Conservation (phyloP, 306 rosid genomes). For the Ormosia emarginata region DNA sequence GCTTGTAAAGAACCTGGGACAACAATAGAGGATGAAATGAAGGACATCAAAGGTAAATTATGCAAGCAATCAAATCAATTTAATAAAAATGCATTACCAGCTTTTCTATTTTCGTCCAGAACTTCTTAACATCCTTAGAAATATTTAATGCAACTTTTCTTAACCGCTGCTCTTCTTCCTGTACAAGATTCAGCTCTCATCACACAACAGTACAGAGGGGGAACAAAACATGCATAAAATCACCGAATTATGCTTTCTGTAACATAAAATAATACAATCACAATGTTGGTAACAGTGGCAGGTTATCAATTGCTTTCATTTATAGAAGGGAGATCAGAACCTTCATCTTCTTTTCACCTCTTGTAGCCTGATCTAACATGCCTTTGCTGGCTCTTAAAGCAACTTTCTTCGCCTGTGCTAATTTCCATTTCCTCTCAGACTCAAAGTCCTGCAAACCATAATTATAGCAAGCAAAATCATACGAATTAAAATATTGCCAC, state of each 20-base stretch:
- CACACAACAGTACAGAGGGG: not conserved
- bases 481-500: not conserved
- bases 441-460: conserved; percentile 76
- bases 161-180: conserved; percentile 95
- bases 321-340: conserved; percentile 50
- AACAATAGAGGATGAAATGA: conserved; percentile 18
- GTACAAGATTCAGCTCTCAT: conserved; percentile 34
- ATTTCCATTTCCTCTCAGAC: conserved; percentile 97
- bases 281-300: not conserved
- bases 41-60: not conserved
- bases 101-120: conserved; percentile 95
- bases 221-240: not conserved
- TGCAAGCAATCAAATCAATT: not conserved
- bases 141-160: conserved; percentile 91
- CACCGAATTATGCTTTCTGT: conserved; percentile 1
- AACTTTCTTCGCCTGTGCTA: conserved; percentile 90
- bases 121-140: conserved; percentile 95
- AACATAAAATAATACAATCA: conserved; percentile 9
- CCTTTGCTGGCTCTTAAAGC: conserved; percentile 96
- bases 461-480: conserved; percentile 27
- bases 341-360: conserved; percentile 97
- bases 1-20: conserved; percentile 91
- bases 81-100: conserved; percentile 56
- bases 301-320: conserved; percentile 10
- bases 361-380: conserved; percentile 92